Percentiles rank a stretch among this genome's conserved stretches.
Evolutionary conservation across 2,329 filamentous ascomycete species (phyloP).

Genomic region (Diplodia corticola): DNA sequence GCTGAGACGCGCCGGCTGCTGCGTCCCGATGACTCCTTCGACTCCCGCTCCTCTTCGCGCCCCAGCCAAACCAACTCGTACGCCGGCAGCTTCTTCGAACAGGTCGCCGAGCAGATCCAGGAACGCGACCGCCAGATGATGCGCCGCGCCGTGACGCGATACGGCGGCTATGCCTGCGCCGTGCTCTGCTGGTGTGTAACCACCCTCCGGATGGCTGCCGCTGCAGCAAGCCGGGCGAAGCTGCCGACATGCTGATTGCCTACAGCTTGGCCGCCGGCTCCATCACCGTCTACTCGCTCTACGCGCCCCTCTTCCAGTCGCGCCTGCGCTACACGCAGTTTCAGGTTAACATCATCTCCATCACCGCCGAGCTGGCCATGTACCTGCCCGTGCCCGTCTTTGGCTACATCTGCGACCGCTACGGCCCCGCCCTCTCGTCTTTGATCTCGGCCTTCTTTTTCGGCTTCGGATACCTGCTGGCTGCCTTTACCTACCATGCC

Average conservation of each 20-base stretch:
- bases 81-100: constrained; percentile 58
- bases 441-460: constrained; percentile 73
- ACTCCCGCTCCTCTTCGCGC: constrained; percentile 33
- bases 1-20: constrained; percentile 35
- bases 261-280: constrained; percentile 75
- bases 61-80: constrained; percentile 47
- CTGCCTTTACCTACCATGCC: constrained; percentile 73
- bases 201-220: not conserved
- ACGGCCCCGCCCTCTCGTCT: constrained; percentile 76
- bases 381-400: constrained; percentile 90
- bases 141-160: constrained; percentile 54
- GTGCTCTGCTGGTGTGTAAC: constrained; percentile 54
- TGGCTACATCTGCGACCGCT: constrained; percentile 88
- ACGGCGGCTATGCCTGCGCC: constrained; percentile 61
- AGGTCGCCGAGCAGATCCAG: constrained; percentile 62
- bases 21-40: constrained; percentile 35
- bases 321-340: constrained; percentile 85
- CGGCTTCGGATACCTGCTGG: constrained; percentile 77
- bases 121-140: constrained; percentile 58
- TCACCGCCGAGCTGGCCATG: constrained; percentile 81
- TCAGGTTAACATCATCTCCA: constrained; percentile 87
- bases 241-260: not conserved
- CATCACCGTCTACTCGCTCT: constrained; percentile 90
- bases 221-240: not conserved
- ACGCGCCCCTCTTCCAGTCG: constrained; percentile 85